Base-by-base conservation (phyloP, 768 basidiomycete species). In the Mycena olivaceomarginata region DNA sequence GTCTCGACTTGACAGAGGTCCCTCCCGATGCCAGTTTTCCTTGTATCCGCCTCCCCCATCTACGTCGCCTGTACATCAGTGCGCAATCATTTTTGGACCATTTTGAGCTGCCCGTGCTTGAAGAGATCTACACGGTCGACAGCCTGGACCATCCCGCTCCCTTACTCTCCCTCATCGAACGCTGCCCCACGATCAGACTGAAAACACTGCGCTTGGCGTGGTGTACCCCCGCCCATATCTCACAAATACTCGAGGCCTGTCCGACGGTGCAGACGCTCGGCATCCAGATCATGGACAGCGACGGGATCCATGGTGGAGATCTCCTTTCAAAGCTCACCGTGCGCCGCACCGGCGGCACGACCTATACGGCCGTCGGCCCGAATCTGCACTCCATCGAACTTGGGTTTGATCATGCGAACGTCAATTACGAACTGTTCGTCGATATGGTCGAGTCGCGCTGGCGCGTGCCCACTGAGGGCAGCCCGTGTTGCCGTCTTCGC, bases 401-500 rank as follows among this genome's bases (percentile, higher is more conserved):
- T 5, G 37, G n/a, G 4, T 1, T 76, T 1, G 70, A 72, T 12
- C 39, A 48, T 8, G 65, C 45, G 11, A 5, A 0, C 1, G 10
- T 76, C 11, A 12, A 46, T 0, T 25, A 51, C 5, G 48, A 31
- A 12, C 25, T n/a, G 13, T 63, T 76, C 41, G 15, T 68, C 4
- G 25, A 40, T 0, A 76, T 72, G 75, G 40, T 72, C 4, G 75
- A 76, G 22, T 72, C 70, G 41, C 70, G 70, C 6, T 72, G 75
- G 75, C 70, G 70, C 12, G 63, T 76, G 20, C 74, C 74, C 1
- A 45, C 20, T 0, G 18, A 69, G 40, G 69, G 73, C 1, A 62
- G 69, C 11, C 57, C 46, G 5, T 72, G 57, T 10, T 53, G 70
- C 70, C 59, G 70, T 7, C 66, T 72, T n/a, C 70, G 70, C 25